These are phyloP conservation scores for Sporothrix globosa DNA, from an alignment of 2,329 filamentous ascomycete species.

Conservation along the genomic window DNA sequence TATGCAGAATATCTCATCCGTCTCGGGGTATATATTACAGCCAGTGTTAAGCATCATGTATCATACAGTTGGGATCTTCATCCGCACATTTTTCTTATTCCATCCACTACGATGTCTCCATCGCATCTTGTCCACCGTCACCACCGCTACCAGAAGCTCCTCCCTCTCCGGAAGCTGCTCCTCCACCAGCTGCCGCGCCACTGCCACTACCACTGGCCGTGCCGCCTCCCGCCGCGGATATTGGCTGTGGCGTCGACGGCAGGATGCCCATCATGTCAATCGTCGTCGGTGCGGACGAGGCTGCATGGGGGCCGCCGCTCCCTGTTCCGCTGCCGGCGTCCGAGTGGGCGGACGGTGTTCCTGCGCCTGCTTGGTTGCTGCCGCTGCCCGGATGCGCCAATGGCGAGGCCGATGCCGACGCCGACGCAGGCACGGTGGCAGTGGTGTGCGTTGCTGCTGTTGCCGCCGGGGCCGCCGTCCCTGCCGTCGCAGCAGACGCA, in stretches of 20 bases:
- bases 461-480: too few species aligned
- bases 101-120: conserved; percentile 27
- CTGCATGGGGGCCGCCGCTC: conserved; percentile 14
- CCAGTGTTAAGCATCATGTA: neutral
- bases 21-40: conserved; percentile 14
- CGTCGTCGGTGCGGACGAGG: neutral
- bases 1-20: neutral
- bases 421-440: too few species aligned
- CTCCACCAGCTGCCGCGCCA: neutral
- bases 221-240: neutral
- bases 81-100: neutral
- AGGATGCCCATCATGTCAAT: conserved; percentile 36
- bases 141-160: neutral
- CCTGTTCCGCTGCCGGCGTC: conserved; percentile 9
- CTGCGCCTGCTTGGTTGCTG: conserved; percentile 8
- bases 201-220: neutral
- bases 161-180: too few species aligned
- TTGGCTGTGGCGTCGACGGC: conserved; percentile 33
- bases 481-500: neutral
- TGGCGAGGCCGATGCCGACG: conserved; percentile 27
- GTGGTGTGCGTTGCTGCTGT: too few species aligned
- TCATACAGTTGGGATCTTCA: neutral
- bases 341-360: conserved; percentile 19
- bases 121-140: conserved; percentile 15
- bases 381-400: neutral